Conservation (phyloP, 345 rosid genomes). For the Eucalyptus lansdowneana region DNA sequence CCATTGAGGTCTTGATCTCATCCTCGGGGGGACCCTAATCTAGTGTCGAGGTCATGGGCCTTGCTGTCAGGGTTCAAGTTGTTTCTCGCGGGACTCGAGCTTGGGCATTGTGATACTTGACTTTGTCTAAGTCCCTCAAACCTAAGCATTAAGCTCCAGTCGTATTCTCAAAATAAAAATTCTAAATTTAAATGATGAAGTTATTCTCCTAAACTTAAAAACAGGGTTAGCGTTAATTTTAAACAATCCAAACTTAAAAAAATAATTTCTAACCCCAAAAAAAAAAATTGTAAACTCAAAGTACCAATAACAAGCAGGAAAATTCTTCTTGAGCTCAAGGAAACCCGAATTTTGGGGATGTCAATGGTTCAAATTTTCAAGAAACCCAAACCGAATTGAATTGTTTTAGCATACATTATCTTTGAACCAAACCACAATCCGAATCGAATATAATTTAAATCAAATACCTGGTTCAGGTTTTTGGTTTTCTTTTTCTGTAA, state of each 20-base stretch:
- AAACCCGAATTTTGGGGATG: neutral
- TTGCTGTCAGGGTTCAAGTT: neutral
- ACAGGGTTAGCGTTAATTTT: rapidly evolving
- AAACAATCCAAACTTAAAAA: neutral
- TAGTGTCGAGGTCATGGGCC: neutral
- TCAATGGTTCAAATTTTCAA: neutral
- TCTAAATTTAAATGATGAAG: neutral
- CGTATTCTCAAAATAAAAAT: neutral
- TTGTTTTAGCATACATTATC: neutral
- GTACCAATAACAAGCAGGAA: too few species aligned
- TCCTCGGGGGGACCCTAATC: neutral
- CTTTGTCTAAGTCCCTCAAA: neutral
- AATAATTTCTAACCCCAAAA: neutral
- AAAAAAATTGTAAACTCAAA: too few species aligned
- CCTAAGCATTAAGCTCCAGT: neutral
- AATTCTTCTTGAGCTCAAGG: neutral
- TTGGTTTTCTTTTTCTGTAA: neutral
- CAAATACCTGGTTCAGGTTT: neutral
- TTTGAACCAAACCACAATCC: neutral
- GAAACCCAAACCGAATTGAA: neutral
- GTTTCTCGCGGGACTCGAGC: neutral
- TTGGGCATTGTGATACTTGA: neutral
- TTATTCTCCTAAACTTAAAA: neutral
- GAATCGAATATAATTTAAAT: too few species aligned
- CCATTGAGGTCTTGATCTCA: neutral